Evolutionary conservation across 2,329 filamentous ascomycete genomes (phyloP), one percentile per base, ranked within the genome.

Genomic region (Penicillium griseofulvum): DNA sequence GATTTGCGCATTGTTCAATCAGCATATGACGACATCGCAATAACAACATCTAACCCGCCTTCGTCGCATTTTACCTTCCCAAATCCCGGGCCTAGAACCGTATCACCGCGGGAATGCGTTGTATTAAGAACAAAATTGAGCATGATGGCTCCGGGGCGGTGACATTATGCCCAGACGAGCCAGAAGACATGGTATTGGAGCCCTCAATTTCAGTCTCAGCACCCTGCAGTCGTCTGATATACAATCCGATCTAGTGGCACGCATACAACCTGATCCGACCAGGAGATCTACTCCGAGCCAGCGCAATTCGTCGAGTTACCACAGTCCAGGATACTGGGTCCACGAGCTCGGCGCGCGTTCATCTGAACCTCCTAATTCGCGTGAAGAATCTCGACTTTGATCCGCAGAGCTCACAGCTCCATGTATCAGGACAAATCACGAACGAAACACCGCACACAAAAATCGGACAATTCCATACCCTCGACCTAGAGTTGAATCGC

Each of bases 401-500:
- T 68, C 78, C 87, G 11, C 84, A 85, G 63, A 85, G 81, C 50
- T 83, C 83, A 3, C 83, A 88, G 64, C 78, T 90, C 4, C 87
- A 90, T 66, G 86, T 90, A 22, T 82, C 81, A 4, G 87, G 87
- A 1, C 79, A 81, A 46, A 86, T 89, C 12, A 77, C 82, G 6
- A 82, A 82, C 22, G 86, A 89, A 69, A 90, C 87, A 63, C 81
- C 84, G 57, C 80, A 83, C 66, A 87, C 88, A 33, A 86, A 85
- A 65, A 75, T 88, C 17, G 87, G 87, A 16, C 80, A 83, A 59
- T 84, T 83, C 65, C 87, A 90, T 68, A 90, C 87, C 0, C 78
- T 90, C 1, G 93, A 97, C 63, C 82, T 99, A 43, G 93, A 97
- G 71, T 80, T 96, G 55, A 86, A 94, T 66, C 83, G 92, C 39